These are phyloP conservation scores for Isatis lusitanica DNA, from an alignment of 441 rosid species.

Conservation along the genomic window DNA sequence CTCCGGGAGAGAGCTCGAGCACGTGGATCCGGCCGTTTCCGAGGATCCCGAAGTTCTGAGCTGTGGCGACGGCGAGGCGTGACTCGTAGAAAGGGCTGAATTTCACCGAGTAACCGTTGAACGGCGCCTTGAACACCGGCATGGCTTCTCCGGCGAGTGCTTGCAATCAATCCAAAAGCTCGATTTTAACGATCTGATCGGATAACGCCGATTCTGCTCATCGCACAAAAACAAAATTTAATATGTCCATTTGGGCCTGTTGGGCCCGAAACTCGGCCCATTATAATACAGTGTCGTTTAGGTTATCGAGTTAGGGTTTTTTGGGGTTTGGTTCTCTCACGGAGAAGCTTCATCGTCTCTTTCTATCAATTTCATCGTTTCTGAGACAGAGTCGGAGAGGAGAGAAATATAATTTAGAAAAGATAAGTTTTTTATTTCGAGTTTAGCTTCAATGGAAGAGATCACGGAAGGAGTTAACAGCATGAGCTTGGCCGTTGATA, in stretches of 20 bases:
- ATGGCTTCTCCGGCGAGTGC: slow-evolving; percentile 40
- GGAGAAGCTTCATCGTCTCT: slow-evolving; percentile 23
- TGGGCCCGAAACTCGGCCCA: neutral
- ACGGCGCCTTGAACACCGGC: slow-evolving; percentile 77
- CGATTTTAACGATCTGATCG: slow-evolving; percentile 14
- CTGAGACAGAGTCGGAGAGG: neutral
- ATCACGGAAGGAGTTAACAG: slow-evolving; percentile 70
- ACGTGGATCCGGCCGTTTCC: slow-evolving; percentile 91
- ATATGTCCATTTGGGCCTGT: neutral
- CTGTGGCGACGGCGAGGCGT: slow-evolving; percentile 81
- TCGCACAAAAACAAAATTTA: neutral
- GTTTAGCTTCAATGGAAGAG: slow-evolving; percentile 54
- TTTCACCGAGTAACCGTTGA: slow-evolving; percentile 81
- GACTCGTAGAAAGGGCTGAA: slow-evolving; percentile 87
- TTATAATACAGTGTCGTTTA: neutral
- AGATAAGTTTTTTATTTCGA: neutral
- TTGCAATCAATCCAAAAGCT: neutral
- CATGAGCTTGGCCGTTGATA: slow-evolving; percentile 50
- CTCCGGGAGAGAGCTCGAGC: slow-evolving; percentile 65
- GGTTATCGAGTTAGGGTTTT: slow-evolving; percentile 28
- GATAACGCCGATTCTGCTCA: slow-evolving; percentile 20
- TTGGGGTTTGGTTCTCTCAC: slow-evolving; percentile 31
- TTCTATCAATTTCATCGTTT: slow-evolving; percentile 28
- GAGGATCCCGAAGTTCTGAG: slow-evolving; percentile 94
- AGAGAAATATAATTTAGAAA: neutral